Percentiles rank a stretch among this genome's conserved stretches.
Conservation (phyloP, 306 rosid species). For the Styphnolobium japonicum region DNA sequence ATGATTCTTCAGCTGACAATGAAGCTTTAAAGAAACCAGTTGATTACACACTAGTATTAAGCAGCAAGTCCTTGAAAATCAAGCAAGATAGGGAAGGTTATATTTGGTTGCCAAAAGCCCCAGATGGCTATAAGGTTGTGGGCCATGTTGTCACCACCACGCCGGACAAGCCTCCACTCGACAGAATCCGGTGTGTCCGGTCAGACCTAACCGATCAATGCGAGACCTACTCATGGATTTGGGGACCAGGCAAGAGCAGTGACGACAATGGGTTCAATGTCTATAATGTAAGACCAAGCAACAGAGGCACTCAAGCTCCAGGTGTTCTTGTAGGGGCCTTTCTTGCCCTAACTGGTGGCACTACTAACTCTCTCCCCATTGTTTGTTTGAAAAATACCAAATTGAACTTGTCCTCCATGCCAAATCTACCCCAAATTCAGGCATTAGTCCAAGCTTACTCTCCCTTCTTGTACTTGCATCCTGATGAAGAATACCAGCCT, state of each 20-base stretch:
- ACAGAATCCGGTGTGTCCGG: slow-evolving; percentile 31
- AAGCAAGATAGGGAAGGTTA: slow-evolving; percentile 32
- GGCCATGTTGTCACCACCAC: slow-evolving; percentile 34
- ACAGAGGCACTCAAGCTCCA: slow-evolving; percentile 23
- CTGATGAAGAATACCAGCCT: slow-evolving; percentile 28
- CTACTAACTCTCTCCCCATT: slow-evolving; percentile 13
- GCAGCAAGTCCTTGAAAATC: slow-evolving; percentile 21
- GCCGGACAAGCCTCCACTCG: slow-evolving; percentile 28
- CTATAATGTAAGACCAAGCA: slow-evolving; percentile 27
- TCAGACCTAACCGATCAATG: slow-evolving; percentile 33
- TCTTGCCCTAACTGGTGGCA: slow-evolving; percentile 22
- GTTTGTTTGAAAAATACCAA: slow-evolving; percentile 29
- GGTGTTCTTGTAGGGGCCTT: slow-evolving; percentile 36
- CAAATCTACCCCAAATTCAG: slow-evolving; percentile 22
- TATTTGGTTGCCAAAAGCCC: slow-evolving; percentile 36
- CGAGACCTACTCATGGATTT: slow-evolving; percentile 32
- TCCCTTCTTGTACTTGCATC: slow-evolving; percentile 32
- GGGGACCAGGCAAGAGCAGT: slow-evolving; percentile 26
- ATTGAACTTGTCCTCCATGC: slow-evolving; percentile 22
- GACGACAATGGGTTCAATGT: slow-evolving; percentile 36
- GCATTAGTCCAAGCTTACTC: slow-evolving; percentile 29
- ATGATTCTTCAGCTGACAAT: slow-evolving; percentile 4
- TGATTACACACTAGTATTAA: slow-evolving; percentile 33
- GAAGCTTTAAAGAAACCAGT: slow-evolving; percentile 25
- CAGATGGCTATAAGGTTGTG: slow-evolving; percentile 26